Conservation (phyloP, 257 asterid genomes). For the Ophiorrhiza pumila region DNA sequence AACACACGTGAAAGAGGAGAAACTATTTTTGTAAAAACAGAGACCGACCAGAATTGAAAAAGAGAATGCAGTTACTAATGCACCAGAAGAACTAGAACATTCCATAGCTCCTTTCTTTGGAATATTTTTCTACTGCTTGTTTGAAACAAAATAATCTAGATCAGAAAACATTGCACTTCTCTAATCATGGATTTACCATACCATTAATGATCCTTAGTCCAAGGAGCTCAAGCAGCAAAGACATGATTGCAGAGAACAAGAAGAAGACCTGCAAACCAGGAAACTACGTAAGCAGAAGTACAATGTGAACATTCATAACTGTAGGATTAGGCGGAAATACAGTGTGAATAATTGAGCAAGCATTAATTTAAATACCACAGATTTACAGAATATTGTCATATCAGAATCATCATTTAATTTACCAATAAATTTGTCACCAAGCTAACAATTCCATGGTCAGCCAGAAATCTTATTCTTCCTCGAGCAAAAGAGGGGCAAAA, state of each 20-base stretch:
- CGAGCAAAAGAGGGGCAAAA: not conserved
- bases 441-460: not conserved
- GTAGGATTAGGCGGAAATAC: not conserved
- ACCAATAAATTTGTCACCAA: not conserved
- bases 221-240: conserved; percentile 64
- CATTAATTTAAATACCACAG: not conserved
- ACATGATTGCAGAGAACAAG: conserved; percentile 60
- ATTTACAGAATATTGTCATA: not conserved
- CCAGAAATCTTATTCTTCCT: not conserved
- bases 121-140: not conserved
- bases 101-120: not conserved
- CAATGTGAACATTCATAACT: no score
- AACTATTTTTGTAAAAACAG: not conserved
- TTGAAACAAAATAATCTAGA: not conserved
- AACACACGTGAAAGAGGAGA: not conserved
- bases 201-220: conserved; percentile 70
- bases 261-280: conserved; percentile 64
- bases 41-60: not conserved
- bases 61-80: not conserved
- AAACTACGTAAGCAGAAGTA: not conserved
- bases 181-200: conserved; percentile 24
- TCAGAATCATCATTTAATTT: not conserved
- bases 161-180: not conserved
- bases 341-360: not conserved
- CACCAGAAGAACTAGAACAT: not conserved